Conservation (phyloP, 164 flowering plant genomes). For the Chimonanthus salicifolius region DNA sequence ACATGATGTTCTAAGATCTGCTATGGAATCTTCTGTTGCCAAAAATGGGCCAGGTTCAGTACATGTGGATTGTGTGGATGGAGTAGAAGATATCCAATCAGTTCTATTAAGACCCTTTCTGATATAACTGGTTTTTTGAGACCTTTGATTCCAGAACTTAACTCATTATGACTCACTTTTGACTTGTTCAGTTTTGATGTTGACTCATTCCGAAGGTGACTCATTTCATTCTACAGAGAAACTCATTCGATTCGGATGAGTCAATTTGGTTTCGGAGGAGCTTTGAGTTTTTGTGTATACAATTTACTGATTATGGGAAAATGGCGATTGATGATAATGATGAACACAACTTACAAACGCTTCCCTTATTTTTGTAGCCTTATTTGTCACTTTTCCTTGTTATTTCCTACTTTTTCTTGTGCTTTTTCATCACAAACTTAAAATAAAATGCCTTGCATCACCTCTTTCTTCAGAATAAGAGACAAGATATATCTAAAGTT, state of each 20-base stretch:
- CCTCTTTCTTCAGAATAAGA: constrained; percentile 28
- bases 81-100: background rate
- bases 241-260: background rate
- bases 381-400: background rate
- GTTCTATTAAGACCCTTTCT: background rate
- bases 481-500: constrained; percentile 62
- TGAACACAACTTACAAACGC: background rate
- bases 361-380: background rate
- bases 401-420: background rate
- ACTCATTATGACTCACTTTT: background rate
- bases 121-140: background rate
- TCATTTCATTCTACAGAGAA: background rate
- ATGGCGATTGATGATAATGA: too few relatives aligned
- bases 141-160: background rate
- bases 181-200: background rate
- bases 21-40: background rate
- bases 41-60: background rate
- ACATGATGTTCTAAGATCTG: background rate
- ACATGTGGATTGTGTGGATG: background rate
- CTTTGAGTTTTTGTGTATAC: too few relatives aligned
- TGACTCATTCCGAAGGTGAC: background rate
- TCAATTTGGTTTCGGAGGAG: too few relatives aligned
- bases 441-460: background rate
- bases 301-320: too few relatives aligned
- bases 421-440: background rate